Evolutionary conservation across 202 grass and related monocot genomes (phyloP), one percentile per base, ranked within the genome.

Genomic region (Schoenoplectus triqueter): DNA sequence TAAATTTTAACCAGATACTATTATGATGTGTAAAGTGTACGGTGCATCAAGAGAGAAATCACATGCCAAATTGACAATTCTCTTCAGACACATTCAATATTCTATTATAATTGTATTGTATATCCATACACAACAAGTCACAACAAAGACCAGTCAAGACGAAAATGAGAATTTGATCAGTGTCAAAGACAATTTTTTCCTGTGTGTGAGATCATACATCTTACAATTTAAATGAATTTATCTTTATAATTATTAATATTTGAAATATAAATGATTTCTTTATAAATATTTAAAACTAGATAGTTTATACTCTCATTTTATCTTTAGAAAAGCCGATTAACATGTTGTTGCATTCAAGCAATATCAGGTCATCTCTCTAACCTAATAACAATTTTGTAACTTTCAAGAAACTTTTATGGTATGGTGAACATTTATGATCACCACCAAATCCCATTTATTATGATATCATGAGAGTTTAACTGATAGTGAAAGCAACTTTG

Each of bases 1-100:
- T 21, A 31, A 31, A 31, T 31, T 31, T 31, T 31, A 31, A 31
- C 21, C 13, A 15, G 18, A 6, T 18, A 61, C 6, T 61, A 44
- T 78, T 78, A 78, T 44, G 22, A 4, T 8, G 54, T 60, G 52
- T 60, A 60, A 31, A 41, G 14, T 44, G 74, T 78, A 78, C 74
- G 52, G 54, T 60, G 54, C 2, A 60, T 57, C 10, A 41, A 55
- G 0, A n/a, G 4, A 56, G 2, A 56, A 59, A 59, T 59, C 73
- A 59, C 73, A 78, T 69, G 66, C 39, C 46, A 74, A n/a, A 10
- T 31, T 31, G 31, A 31, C 31, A 31, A 31, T 31, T 74, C 5
- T 22, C 51, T 78, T 78, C 52, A n/a, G 0, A 78, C 39, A 3
- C 31, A 60, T 31, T 31, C 31, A 31, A 31, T 31, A 31, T 31